Percentiles rank a stretch among this genome's conserved stretches.
phyloP scores from a whole-genome alignment of 345 rosid genomes.

The Gossypium herbaceum region DNA sequence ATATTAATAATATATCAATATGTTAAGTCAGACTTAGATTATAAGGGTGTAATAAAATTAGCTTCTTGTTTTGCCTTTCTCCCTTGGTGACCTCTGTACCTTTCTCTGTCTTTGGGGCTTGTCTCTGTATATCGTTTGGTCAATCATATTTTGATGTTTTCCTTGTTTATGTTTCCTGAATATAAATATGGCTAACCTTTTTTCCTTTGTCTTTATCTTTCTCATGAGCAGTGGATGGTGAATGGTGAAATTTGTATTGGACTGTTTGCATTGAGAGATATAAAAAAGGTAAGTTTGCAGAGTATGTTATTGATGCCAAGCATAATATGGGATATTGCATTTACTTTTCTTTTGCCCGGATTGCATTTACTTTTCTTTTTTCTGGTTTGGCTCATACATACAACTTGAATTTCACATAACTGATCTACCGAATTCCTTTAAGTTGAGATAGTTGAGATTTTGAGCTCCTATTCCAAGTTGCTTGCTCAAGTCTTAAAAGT shows the following conservation, averaged over 20 bases:
- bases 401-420: not conserved
- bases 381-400: not conserved
- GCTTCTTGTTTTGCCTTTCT: not conserved
- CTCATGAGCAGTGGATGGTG: conserved; percentile 87
- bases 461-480: conserved; percentile 1
- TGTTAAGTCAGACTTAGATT: not conserved
- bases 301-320: not conserved
- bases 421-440: not conserved
- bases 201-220: conserved; percentile 9
- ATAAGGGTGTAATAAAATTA: not conserved
- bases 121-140: not conserved
- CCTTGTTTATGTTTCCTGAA: not conserved
- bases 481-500: not conserved
- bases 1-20: not conserved
- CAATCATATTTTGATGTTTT: not conserved
- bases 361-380: not conserved
- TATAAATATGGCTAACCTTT: conserved; percentile 4
- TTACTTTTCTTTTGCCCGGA: not conserved
- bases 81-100: not conserved
- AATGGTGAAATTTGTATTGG: conserved; percentile 99
- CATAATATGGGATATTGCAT: not conserved
- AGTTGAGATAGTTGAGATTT: conserved; percentile 4
- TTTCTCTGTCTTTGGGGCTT: not conserved
- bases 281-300: conserved; percentile 59
- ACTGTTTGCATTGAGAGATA: conserved; percentile 80